Evolutionary conservation across 805 yeast species (phyloP), one percentile per base, ranked within the genome.

Genomic region (Metschnikowia reukaufii): DNA sequence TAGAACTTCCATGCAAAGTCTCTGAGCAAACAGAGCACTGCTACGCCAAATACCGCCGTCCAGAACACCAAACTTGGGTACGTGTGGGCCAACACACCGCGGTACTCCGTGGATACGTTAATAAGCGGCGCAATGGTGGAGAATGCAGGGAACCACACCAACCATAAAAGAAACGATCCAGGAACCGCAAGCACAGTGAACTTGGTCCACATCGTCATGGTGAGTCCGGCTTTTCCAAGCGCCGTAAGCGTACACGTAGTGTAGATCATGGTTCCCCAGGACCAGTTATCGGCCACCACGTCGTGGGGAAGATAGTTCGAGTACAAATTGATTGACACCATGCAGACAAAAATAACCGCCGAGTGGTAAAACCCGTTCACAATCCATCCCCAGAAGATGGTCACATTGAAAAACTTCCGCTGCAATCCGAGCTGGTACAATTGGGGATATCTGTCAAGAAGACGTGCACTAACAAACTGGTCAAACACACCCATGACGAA

Each of bases 331-430:
- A 90, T 83, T 52, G 81, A 77, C 41, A 77, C 74, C 12, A 88
- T 74, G 29, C 92, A 84, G 36, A 90, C 70, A 63, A 83, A 95
- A 17, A 90, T 84, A 18, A 94, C 73, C 2, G 89, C 88, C 10
- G 97, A 88, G 64, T 94, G 99, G 67, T 81, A 94, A 62, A 94
- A 92, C 0, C 99, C 99, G 65, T 94, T 95, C 42, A 83, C 70
- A 37, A 94, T 88, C 99, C 99, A 94, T 16, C 96, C 88, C 98
- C 98, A 92, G 65, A 94, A 94, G 33, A 90, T 90, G 4, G 82
- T 75, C 10, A 90, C 96, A 56, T 92, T 92, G 71, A 94, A 88
- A 61, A 94, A 94, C 46, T 79, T 84, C 16, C 96, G 86, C 51
- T 81, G 73, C 66, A 92, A 97, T 6, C 99, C 99, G 36, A 94